phyloP scores from a whole-genome alignment of 2,329 filamentous ascomycete species.

The Cercospora sp. region DNA sequence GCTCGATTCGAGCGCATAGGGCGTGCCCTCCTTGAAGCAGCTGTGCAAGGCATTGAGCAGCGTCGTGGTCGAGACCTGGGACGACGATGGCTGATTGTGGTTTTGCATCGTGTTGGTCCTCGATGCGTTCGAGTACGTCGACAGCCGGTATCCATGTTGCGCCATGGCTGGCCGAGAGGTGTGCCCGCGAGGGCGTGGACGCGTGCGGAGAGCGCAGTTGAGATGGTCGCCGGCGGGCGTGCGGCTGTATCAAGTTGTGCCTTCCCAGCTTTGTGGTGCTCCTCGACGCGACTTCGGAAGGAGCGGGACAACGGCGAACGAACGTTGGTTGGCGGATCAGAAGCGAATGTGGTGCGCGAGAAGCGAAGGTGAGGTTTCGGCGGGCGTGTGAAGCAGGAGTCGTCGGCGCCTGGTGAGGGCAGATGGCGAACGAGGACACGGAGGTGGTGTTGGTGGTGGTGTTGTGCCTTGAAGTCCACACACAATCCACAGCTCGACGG shows the following conservation, averaged over 20 bases:
- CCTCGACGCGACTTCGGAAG: slow-evolving; percentile 2
- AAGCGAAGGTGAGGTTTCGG: slow-evolving; percentile 17
- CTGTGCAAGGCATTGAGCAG: slow-evolving; percentile 90
- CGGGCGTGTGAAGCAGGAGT: neutral
- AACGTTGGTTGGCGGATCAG: neutral
- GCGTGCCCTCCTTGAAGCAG: slow-evolving; percentile 76
- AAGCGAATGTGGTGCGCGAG: slow-evolving; percentile 19
- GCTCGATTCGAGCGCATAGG: slow-evolving; percentile 85
- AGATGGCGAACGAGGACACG: neutral
- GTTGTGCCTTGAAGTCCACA: neutral
- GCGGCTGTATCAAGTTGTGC: neutral
- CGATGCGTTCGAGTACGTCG: slow-evolving; percentile 62
- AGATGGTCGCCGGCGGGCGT: slow-evolving; percentile 10
- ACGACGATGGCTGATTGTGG: slow-evolving; percentile 54
- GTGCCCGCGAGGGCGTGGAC: slow-evolving; percentile 30
- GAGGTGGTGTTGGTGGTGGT: neutral
- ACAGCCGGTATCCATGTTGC: slow-evolving; percentile 63
- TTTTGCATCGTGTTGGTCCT: slow-evolving; percentile 51
- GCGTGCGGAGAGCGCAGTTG: slow-evolving; percentile 12
- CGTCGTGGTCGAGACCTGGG: slow-evolving; percentile 86
- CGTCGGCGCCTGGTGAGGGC: neutral
- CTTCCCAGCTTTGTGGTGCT: neutral
- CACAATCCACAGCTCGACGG: neutral
- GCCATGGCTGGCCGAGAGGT: slow-evolving; percentile 18
- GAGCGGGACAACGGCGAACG: neutral